phyloP scores from a whole-genome alignment of 2,329 filamentous ascomycete genomes.

The Calonectria leucothoes region DNA sequence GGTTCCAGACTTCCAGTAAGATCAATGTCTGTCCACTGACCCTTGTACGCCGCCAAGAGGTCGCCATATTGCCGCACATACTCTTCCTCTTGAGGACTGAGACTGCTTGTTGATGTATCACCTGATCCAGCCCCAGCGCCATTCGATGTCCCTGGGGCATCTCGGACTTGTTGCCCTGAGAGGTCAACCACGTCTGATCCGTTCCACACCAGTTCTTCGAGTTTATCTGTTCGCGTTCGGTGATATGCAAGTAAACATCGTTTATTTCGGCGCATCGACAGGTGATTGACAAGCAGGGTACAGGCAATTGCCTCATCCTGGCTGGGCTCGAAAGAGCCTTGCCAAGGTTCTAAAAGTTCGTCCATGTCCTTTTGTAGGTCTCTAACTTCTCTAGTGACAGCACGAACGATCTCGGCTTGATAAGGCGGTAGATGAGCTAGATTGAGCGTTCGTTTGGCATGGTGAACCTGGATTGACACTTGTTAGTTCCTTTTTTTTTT shows the following conservation, averaged over 20 bases:
- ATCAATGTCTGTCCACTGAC: constrained; percentile 98
- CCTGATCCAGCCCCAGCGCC: constrained; percentile 49
- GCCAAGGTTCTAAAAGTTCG: constrained; percentile 83
- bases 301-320: constrained; percentile 87
- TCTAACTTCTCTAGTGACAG: constrained; percentile 89
- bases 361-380: constrained; percentile 90
- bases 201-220: constrained; percentile 94
- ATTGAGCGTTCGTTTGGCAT: constrained; percentile 94
- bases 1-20: constrained; percentile 93
- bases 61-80: constrained; percentile 94
- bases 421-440: constrained; percentile 90
- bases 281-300: constrained; percentile 89
- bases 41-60: constrained; percentile 94
- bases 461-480: constrained; percentile 75
- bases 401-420: constrained; percentile 89
- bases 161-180: constrained; percentile 65
- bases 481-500: neutral
- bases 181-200: constrained; percentile 85
- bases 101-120: constrained; percentile 73
- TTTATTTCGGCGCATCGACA: constrained; percentile 96
- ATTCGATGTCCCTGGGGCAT: constrained; percentile 47
- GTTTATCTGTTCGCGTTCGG: constrained; percentile 86
- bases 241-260: constrained; percentile 96
- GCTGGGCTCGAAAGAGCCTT: constrained; percentile 86
- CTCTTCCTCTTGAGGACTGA: constrained; percentile 96